phyloP scores from a whole-genome alignment of 202 grass and related monocot genomes.

The Dendrocalamus latiflorus region DNA sequence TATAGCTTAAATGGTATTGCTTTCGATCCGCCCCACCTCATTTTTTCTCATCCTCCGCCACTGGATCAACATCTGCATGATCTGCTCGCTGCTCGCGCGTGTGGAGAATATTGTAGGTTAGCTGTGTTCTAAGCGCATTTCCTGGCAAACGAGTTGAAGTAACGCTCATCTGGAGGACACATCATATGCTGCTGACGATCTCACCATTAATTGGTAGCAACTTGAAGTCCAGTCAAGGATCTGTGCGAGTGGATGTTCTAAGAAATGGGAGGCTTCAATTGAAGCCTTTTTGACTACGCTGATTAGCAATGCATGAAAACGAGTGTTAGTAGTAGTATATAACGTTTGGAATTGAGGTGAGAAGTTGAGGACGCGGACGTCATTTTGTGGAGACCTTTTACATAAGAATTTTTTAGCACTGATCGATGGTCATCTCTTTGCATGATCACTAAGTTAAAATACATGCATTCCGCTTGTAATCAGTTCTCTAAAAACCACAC shows the following conservation, averaged over 20 bases:
- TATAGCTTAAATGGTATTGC: too few relatives aligned
- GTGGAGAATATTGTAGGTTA: conserved; percentile 28
- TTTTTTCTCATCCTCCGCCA: too few relatives aligned
- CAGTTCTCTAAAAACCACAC: neutral
- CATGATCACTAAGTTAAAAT: too few relatives aligned
- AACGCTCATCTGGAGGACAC: conserved; percentile 12
- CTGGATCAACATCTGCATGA: conserved; percentile 16
- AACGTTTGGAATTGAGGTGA: neutral
- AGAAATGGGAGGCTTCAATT: conserved; percentile 27
- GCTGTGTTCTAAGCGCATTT: conserved; percentile 10
- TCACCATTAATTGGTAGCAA: neutral
- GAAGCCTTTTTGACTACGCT: conserved; percentile 32
- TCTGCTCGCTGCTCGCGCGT: neutral
- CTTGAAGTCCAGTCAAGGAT: conserved; percentile 24
- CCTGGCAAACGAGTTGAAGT: conserved; percentile 36
- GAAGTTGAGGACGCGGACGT: neutral
- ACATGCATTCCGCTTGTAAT: too few relatives aligned
- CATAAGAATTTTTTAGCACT: too few relatives aligned
- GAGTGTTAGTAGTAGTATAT: neutral
- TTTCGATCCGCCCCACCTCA: too few relatives aligned
- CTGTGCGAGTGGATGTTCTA: neutral
- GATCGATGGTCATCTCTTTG: too few relatives aligned
- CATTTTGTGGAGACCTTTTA: too few relatives aligned
- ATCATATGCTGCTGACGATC: conserved; percentile 13
- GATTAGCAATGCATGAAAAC: neutral